Evolutionary conservation across 2,329 filamentous ascomycete species (phyloP), one percentile per base, ranked within the genome.

Genomic region (Apiospora hydei): DNA sequence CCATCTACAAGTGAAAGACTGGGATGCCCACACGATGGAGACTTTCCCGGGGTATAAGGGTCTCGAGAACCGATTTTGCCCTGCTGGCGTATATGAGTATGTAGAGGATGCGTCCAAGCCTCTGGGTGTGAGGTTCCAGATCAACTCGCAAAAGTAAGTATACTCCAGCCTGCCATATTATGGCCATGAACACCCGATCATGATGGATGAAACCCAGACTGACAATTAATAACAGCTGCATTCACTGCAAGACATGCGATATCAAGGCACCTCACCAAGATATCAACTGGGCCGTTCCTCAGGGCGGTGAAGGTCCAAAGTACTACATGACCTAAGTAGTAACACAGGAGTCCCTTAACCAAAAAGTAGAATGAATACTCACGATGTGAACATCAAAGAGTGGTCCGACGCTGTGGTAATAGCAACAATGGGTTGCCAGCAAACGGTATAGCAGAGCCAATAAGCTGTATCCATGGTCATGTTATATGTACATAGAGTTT

Each of bases 161-260:
- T 91, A 46, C 14, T 47, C 18, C 57, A 43, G 66, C 70, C 26
- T 14, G 41, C 13, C n/a, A 38, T 69, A 24, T 49, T 34, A 51
- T 69, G 30, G 66, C 38, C 46, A 18, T 38, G 30, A 41, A 18
- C 46, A 24, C 66, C 70, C 14, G 6, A 26, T 44, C 26, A 8
- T 26, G 3, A 11, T 21, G 24, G 24, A 34, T 68, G 51, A 38
- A n/a, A 38, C 53, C 47, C 70, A 74, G 67, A 75, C 84, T 79
- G 81, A 80, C 69, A 1, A 69, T 30, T 14, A n/a, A 24, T 14
- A 53, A 24, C 77, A 98, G 95, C 84, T 99, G 96, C 82, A 97
- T 99, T 76, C 96, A 99, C 84, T 99, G 96, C 88, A 99, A 99
- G 89, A 99, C 96, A 18, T 99, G 96, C 82, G 96, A 99, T 83